Evolutionary conservation across 768 basidiomycete genomes (phyloP).

Genomic region (Kwoniella bestiolae): DNA sequence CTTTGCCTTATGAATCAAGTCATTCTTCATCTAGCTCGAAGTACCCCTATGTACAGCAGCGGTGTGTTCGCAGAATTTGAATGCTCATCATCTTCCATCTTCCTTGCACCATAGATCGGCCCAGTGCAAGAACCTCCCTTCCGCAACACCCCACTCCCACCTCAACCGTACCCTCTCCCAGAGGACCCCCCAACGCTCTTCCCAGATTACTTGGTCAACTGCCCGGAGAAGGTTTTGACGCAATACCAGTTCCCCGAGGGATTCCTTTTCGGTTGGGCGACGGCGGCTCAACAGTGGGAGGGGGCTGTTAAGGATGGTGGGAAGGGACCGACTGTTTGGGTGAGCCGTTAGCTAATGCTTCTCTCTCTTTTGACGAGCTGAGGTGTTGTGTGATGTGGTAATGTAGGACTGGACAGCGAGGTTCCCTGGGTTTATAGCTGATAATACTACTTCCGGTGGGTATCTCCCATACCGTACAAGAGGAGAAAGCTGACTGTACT

Average conservation of each 20-base stretch:
- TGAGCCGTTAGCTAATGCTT: too few relatives aligned
- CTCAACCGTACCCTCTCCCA: conserved; percentile 27
- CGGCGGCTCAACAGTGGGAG: conserved; percentile 65
- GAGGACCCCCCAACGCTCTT: conserved; percentile 22
- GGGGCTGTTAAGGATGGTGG: conserved; percentile 57
- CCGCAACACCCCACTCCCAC: conserved; percentile 12
- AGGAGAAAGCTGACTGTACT: neutral
- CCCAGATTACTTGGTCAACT: conserved; percentile 19
- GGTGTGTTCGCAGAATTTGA: too few relatives aligned
- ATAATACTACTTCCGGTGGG: conserved; percentile 30
- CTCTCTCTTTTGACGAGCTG: neutral
- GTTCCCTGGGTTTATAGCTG: conserved; percentile 28
- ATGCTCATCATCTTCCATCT: neutral
- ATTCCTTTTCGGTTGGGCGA: conserved; percentile 64
- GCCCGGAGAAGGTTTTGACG: conserved; percentile 61
- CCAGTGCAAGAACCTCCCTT: conserved; percentile 22
- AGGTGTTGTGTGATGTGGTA: too few relatives aligned
- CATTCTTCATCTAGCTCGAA: too few relatives aligned
- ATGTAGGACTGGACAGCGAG: conserved; percentile 25
- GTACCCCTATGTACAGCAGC: too few relatives aligned
- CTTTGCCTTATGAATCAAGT: too few relatives aligned
- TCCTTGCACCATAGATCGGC: conserved; percentile 13
- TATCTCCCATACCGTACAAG: too few relatives aligned
- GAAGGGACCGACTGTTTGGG: conserved; percentile 56
- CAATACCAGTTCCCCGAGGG: conserved; percentile 61